These are phyloP conservation scores for Sporothrix humicola DNA, from an alignment of 2,329 filamentous ascomycete genomes.

Conservation along the genomic window DNA sequence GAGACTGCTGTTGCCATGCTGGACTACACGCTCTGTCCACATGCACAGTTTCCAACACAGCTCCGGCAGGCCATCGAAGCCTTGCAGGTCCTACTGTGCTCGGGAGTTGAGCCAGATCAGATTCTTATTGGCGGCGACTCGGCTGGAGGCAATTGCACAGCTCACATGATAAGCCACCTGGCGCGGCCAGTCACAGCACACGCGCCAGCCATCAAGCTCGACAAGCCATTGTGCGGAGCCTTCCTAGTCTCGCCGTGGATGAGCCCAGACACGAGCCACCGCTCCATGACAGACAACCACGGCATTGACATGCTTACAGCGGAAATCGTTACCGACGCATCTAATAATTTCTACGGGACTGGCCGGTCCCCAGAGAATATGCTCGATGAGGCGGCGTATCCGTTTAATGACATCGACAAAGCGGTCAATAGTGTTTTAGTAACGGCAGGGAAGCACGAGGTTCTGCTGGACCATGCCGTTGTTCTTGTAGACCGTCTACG, in stretches of 20 bases:
- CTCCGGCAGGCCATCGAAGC: neutral
- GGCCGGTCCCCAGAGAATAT: neutral
- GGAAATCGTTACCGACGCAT: neutral
- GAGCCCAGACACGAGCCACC: neutral
- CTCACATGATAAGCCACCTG: neutral
- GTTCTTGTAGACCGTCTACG: neutral
- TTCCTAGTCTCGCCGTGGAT: slow-evolving; percentile 16
- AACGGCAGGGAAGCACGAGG: neutral
- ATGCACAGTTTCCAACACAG: neutral
- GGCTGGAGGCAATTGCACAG: neutral
- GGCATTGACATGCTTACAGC: neutral
- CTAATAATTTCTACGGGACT: neutral
- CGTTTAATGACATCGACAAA: neutral
- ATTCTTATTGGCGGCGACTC: slow-evolving; percentile 5
- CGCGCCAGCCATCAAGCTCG: neutral
- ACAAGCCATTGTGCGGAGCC: neutral
- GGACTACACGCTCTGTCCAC: slow-evolving; percentile 14
- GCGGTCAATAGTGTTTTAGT: neutral
- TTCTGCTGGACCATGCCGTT: neutral
- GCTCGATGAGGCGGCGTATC: neutral
- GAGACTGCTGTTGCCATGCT: neutral
- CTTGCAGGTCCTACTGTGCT: neutral
- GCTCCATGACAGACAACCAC: neutral
- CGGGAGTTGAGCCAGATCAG: neutral
- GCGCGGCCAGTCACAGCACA: neutral